Evolutionary conservation across 2,329 filamentous ascomycete genomes (phyloP).

Genomic region (Paraphaeosphaeria minitans): DNA sequence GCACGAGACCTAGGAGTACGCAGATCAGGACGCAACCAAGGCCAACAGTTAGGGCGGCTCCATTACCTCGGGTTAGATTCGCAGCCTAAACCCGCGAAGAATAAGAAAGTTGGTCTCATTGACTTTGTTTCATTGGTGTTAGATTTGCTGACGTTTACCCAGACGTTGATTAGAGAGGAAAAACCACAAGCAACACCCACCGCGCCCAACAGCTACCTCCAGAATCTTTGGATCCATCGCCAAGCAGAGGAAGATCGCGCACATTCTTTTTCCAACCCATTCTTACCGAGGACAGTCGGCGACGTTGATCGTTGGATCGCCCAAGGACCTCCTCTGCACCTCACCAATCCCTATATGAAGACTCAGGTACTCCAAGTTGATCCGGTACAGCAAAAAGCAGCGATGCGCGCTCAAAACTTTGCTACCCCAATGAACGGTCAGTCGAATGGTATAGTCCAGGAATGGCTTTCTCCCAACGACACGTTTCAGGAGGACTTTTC

Average conservation of each 20-base stretch:
- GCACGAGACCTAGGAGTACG: background rate
- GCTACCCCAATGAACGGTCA: slow-evolving; percentile 22
- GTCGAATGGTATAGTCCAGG: slow-evolving; percentile 43
- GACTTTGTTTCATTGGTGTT: background rate
- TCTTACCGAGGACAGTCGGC: slow-evolving; percentile 16
- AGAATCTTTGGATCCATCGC: slow-evolving; percentile 10
- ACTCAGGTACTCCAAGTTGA: slow-evolving; percentile 2
- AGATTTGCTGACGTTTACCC: background rate
- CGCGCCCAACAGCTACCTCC: background rate
- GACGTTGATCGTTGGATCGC: slow-evolving; percentile 22
- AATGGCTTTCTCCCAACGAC: slow-evolving; percentile 40
- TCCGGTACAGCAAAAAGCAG: slow-evolving; percentile 1
- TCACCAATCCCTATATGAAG: background rate
- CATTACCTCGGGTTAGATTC: background rate
- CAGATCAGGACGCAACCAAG: slow-evolving; percentile 1
- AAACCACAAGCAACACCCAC: background rate
- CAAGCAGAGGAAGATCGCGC: slow-evolving; percentile 10
- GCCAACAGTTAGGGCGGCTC: background rate
- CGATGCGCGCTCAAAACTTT: slow-evolving; percentile 29
- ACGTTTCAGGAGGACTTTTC: slow-evolving; percentile 33
- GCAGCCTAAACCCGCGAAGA: background rate
- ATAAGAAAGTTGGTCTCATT: background rate
- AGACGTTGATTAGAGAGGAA: background rate
- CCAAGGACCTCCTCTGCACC: slow-evolving; percentile 13
- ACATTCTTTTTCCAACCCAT: slow-evolving; percentile 18